phyloP scores from a whole-genome alignment of 2,329 filamentous ascomycete species.

The Pseudogymnoascus sp. region DNA sequence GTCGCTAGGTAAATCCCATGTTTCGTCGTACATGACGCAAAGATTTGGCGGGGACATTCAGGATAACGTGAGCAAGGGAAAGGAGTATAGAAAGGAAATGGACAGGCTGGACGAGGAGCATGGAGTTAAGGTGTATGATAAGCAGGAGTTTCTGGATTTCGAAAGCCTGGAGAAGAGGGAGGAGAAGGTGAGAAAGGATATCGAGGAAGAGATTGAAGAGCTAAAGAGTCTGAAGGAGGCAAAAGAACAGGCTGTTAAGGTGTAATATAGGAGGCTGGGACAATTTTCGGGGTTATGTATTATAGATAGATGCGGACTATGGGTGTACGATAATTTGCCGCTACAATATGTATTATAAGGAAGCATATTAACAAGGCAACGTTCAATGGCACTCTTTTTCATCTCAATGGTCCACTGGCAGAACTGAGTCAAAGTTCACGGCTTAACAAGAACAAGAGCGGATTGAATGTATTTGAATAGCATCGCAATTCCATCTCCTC shows the following conservation, averaged over 20 bases:
- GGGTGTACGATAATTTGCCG: slow-evolving; percentile 4
- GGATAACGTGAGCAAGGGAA: slow-evolving; percentile 45
- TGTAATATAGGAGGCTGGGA: background rate
- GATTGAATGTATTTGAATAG: background rate
- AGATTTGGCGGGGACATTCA: slow-evolving; percentile 30
- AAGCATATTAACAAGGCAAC: background rate
- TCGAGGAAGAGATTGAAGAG: slow-evolving; percentile 12
- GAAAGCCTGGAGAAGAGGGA: slow-evolving; percentile 4
- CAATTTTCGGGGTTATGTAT: background rate
- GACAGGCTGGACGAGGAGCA: slow-evolving; percentile 41
- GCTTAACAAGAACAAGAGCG: background rate
- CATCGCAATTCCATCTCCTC: background rate
- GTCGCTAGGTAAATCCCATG: slow-evolving; percentile 30
- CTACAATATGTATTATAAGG: background rate
- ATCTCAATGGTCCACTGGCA: background rate
- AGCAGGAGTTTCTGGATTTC: slow-evolving; percentile 13
- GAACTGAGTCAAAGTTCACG: background rate
- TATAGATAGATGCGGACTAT: slow-evolving; percentile 2
- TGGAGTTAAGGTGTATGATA: slow-evolving; percentile 41
- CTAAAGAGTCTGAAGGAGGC: slow-evolving; percentile 12
- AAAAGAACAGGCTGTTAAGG: background rate
- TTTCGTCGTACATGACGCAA: slow-evolving; percentile 12
- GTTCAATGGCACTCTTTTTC: background rate
- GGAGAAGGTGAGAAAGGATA: background rate
- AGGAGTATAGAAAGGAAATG: slow-evolving; percentile 46